phyloP scores from a whole-genome alignment of 306 rosid genomes.

The Acacia melanoxylon region DNA sequence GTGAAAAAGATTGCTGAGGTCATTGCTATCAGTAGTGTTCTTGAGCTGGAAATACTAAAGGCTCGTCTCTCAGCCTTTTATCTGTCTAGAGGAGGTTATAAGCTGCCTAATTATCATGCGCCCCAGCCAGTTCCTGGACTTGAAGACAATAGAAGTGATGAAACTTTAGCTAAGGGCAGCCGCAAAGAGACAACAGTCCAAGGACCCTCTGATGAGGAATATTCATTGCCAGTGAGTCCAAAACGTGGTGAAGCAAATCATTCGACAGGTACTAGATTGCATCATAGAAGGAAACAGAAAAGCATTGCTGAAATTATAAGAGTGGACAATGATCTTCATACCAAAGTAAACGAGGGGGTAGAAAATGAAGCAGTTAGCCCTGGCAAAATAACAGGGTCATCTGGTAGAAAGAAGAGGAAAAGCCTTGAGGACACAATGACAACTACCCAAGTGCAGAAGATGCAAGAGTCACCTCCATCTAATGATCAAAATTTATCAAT shows the following conservation, averaged over 20 bases:
- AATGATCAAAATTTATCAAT: slow-evolving; percentile 13
- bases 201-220: slow-evolving; percentile 63
- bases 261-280: slow-evolving; percentile 22
- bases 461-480: slow-evolving; percentile 21
- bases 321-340: slow-evolving; percentile 35
- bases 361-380: slow-evolving; percentile 11
- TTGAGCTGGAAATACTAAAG: slow-evolving; percentile 52
- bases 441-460: slow-evolving; percentile 35
- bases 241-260: slow-evolving; percentile 29
- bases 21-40: slow-evolving; percentile 33
- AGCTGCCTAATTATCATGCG: slow-evolving; percentile 44
- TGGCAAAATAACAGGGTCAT: slow-evolving; percentile 32
- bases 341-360: slow-evolving; percentile 31
- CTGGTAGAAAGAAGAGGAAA: slow-evolving; percentile 45
- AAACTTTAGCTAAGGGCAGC: slow-evolving; percentile 4
- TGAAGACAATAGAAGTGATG: slow-evolving; percentile 45
- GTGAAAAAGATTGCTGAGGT: slow-evolving; percentile 49
- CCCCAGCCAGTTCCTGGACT: slow-evolving; percentile 62
- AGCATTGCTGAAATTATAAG: slow-evolving; percentile 74
- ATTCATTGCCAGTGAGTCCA: slow-evolving; percentile 40
- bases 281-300: slow-evolving; percentile 68
- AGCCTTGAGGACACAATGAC: slow-evolving; percentile 26
- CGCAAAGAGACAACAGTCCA: slow-evolving; percentile 34
- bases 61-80: slow-evolving; percentile 57
- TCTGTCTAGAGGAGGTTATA: slow-evolving; percentile 55